Percentiles rank a stretch among this genome's conserved stretches.
phyloP scores from a whole-genome alignment of 2,329 filamentous ascomycete species.

The Juglanconis juglandina region DNA sequence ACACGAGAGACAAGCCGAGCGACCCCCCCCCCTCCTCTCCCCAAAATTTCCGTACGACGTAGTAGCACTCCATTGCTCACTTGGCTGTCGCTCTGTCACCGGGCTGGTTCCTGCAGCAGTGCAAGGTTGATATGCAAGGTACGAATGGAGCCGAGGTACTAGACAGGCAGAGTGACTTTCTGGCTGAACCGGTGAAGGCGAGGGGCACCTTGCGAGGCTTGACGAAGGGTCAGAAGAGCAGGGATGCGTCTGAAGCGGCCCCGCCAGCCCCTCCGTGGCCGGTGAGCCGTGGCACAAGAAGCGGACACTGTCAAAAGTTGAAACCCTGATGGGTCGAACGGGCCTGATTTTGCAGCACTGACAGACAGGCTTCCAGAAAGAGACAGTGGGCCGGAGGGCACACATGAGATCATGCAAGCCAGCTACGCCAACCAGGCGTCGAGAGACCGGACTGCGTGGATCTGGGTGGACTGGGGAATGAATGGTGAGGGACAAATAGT shows the following conservation, averaged over 20 bases:
- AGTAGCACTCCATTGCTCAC: not conserved
- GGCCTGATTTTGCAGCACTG: slow-evolving; percentile 9
- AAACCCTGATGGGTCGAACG: slow-evolving; percentile 13
- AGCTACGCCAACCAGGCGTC: slow-evolving; percentile 10
- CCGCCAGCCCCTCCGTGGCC: slow-evolving; percentile 9
- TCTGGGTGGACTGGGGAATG: not conserved
- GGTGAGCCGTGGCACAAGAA: not conserved
- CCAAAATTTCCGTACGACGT: not conserved
- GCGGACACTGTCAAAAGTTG: not conserved
- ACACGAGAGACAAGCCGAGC: not conserved
- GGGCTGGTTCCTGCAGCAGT: slow-evolving; percentile 8
- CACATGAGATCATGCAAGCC: slow-evolving; percentile 16
- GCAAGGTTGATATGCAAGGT: slow-evolving; percentile 8
- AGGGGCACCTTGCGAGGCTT: not conserved
- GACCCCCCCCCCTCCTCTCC: not conserved
- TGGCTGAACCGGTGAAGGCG: slow-evolving; percentile 16
- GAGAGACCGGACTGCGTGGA: too few species aligned
- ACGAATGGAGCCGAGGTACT: slow-evolving; percentile 9
- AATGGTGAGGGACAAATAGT: not conserved
- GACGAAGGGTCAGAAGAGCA: slow-evolving; percentile 1
- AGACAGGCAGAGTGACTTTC: slow-evolving; percentile 4
- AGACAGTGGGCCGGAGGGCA: slow-evolving; percentile 15
- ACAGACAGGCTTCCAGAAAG: slow-evolving; percentile 16
- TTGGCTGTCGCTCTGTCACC: not conserved
- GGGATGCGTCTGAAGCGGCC: slow-evolving; percentile 1